Evolutionary conservation across 352 stramenopile genomes (phyloP).

Genomic region (Phytopythium sindhum): DNA sequence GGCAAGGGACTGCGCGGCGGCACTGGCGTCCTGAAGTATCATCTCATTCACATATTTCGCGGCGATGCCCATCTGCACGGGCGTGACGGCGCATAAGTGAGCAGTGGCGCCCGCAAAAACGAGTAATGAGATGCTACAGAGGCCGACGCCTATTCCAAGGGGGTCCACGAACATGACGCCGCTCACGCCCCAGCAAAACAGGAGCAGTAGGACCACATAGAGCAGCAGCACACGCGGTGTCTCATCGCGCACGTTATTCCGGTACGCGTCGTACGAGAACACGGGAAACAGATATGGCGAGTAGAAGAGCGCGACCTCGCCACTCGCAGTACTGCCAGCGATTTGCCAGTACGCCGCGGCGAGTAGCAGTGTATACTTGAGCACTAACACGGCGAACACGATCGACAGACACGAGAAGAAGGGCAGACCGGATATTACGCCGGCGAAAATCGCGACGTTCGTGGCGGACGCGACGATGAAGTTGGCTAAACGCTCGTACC

Average conservation of each 20-base stretch:
- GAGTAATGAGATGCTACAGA: constrained; percentile 84
- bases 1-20: constrained; percentile 62
- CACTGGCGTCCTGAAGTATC: constrained; percentile 82
- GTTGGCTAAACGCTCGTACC: constrained; percentile 52
- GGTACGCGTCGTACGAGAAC: constrained; percentile 89
- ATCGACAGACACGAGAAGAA: constrained; percentile 88
- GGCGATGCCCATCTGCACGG: constrained; percentile 84
- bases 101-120: constrained; percentile 71
- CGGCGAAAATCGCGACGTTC: constrained; percentile 30
- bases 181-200: constrained; percentile 82
- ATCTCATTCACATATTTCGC: constrained; percentile 89
- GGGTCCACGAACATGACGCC: constrained; percentile 91
- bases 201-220: constrained; percentile 66
- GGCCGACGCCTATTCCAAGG: constrained; percentile 81
- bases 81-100: constrained; percentile 77
- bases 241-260: constrained; percentile 89
- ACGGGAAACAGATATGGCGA: constrained; percentile 89
- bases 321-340: constrained; percentile 19
- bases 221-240: constrained; percentile 63
- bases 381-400: constrained; percentile 76
- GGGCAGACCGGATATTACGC: constrained; percentile 45
- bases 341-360: constrained; percentile 62
- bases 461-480: constrained; percentile 38
- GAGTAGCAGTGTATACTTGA: constrained; percentile 68
- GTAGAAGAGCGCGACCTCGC: constrained; percentile 74